phyloP scores from a whole-genome alignment of 2,329 filamentous ascomycete species.

The Gyromitra esculenta region DNA sequence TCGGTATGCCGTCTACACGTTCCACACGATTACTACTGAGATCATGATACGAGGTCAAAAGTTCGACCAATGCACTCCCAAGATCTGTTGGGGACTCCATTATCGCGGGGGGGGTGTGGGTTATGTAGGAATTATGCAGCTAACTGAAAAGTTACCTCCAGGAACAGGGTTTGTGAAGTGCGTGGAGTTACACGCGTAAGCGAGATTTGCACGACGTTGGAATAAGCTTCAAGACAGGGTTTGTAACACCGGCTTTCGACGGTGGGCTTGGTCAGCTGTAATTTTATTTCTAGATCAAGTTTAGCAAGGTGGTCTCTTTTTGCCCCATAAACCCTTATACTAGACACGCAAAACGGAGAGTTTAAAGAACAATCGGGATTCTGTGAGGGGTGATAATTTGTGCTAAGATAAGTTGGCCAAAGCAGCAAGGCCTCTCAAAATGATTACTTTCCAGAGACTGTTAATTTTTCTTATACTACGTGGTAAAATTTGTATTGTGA shows the following conservation, averaged over 20 bases:
- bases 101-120: not conserved
- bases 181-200: constrained; percentile 30
- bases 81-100: constrained; percentile 28
- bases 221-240: constrained; percentile 36
- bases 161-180: constrained; percentile 27
- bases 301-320: constrained; percentile 1
- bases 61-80: constrained; percentile 62
- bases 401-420: not conserved
- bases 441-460: not conserved
- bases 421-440: not conserved
- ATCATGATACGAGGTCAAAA: constrained; percentile 77
- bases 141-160: constrained; percentile 1
- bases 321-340: not conserved
- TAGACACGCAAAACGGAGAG: not conserved
- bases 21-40: constrained; percentile 72
- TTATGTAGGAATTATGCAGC: constrained; percentile 15
- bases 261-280: not conserved
- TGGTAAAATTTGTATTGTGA: not conserved
- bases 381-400: not conserved
- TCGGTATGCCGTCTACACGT: constrained; percentile 72
- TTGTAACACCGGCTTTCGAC: constrained; percentile 3
- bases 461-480: not conserved
- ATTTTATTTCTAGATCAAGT: not conserved
- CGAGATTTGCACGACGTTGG: constrained; percentile 33
- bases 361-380: not conserved